phyloP scores from a whole-genome alignment of 2,329 filamentous ascomycete species.

The Trichophyton rubrum region DNA sequence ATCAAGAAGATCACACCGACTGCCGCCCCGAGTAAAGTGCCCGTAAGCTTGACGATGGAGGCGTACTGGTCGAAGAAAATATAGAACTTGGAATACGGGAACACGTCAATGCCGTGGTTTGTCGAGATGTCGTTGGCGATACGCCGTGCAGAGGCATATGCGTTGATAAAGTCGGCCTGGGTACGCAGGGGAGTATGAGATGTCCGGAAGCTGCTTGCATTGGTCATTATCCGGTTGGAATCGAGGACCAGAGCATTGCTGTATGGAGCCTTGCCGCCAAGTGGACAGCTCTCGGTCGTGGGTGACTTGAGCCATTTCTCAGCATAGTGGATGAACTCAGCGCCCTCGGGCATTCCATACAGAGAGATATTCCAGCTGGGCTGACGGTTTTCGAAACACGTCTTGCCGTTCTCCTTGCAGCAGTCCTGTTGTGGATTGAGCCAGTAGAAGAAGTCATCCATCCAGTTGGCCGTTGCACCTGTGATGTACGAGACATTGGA shows the following conservation, averaged over 20 bases:
- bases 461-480: conserved; percentile 82
- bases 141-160: conserved; percentile 77
- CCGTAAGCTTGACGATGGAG: conserved; percentile 67
- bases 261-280: conserved; percentile 82
- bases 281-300: conserved; percentile 70
- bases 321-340: conserved; percentile 82
- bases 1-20: conserved; percentile 76
- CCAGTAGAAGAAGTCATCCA: conserved; percentile 95
- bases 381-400: conserved; percentile 66
- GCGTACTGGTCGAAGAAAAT: conserved; percentile 98
- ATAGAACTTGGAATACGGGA: conserved; percentile 96
- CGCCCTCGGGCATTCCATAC: conserved; percentile 77
- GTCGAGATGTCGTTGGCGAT: conserved; percentile 65
- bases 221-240: conserved; percentile 51
- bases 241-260: conserved; percentile 73
- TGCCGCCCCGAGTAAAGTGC: conserved; percentile 66
- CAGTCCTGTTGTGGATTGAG: conserved; percentile 74
- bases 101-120: conserved; percentile 66
- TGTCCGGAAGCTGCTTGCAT: conserved; percentile 83
- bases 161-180: conserved; percentile 84
- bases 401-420: conserved; percentile 57
- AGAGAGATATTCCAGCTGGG: conserved; percentile 85
- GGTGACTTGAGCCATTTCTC: conserved; percentile 69
- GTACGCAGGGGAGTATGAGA: conserved; percentile 75
- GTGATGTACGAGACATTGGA: conserved; percentile 78